Evolutionary conservation across 2,329 filamentous ascomycete species (phyloP).

Genomic region (Ophiostoma angusticollis): DNA sequence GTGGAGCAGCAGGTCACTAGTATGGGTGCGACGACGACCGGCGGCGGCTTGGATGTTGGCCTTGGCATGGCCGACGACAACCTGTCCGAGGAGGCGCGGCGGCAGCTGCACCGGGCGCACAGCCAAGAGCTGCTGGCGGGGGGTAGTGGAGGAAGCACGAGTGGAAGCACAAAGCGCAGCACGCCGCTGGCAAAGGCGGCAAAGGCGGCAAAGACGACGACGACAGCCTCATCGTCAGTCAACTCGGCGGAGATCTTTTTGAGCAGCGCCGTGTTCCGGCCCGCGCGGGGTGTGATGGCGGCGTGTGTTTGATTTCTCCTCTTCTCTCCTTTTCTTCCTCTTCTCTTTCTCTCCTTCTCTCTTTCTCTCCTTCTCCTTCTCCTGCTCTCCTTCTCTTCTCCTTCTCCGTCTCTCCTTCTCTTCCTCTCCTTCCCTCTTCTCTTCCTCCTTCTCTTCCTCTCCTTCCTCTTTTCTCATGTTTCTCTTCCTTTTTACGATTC

Average conservation of each 20-base stretch:
- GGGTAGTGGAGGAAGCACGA: slow-evolving; percentile 1
- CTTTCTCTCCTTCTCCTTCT: not conserved
- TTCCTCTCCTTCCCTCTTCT: not conserved
- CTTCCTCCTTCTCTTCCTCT: not conserved
- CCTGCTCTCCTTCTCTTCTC: not conserved
- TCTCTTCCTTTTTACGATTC: too few species aligned
- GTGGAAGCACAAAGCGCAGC: slow-evolving; percentile 16
- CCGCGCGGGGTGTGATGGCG: slow-evolving; percentile 15
- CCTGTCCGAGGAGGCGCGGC: slow-evolving; percentile 25
- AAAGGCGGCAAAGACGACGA: slow-evolving; percentile 8
- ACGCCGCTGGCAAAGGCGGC: slow-evolving; percentile 14
- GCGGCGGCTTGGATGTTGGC: not conserved
- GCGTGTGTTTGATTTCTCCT: not conserved
- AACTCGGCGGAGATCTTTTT: slow-evolving; percentile 28
- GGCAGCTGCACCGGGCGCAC: slow-evolving; percentile 32
- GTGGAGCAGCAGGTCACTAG: slow-evolving; percentile 48
- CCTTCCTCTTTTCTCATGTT: not conserved
- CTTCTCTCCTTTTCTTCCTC: not conserved
- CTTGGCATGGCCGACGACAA: not conserved
- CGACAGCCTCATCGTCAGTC: slow-evolving; percentile 6
- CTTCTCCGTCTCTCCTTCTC: not conserved
- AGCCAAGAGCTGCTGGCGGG: slow-evolving; percentile 40
- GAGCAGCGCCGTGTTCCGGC: slow-evolving; percentile 37
- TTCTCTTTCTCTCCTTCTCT: not conserved
- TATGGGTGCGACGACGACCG: slow-evolving; percentile 17